A percentile compares a stretch with the other conserved stretches of the same genome.
These are phyloP conservation scores for Nematocida sp. DNA, from an alignment of 371 early-diverging fungal species.

Conservation along the genomic window DNA sequence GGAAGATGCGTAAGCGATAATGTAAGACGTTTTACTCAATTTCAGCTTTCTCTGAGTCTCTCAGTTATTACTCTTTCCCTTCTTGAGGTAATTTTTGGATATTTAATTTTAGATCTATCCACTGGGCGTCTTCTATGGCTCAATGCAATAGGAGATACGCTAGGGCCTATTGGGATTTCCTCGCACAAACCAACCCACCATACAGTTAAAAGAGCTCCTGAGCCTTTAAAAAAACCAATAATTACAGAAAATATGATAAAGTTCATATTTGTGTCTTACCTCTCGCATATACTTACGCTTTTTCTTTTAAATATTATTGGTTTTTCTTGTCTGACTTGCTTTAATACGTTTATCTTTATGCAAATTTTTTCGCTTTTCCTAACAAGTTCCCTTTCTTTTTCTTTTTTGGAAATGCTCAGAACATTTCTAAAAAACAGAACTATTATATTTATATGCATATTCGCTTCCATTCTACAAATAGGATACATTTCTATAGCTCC, in stretches of 20 bases:
- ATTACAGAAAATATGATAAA: slow-evolving; percentile 80
- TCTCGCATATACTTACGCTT: slow-evolving; percentile 73
- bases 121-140: slow-evolving; percentile 80
- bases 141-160: slow-evolving; percentile 75
- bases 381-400: neutral
- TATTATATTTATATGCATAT: too few species aligned
- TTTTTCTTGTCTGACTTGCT: slow-evolving; percentile 72
- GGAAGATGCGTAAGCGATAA: slow-evolving; percentile 84
- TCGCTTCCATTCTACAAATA: too few species aligned
- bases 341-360: slow-evolving; percentile 85
- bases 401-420: neutral
- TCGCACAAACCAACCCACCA: slow-evolving; percentile 74
- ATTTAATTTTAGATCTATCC: slow-evolving; percentile 69
- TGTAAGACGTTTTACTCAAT: slow-evolving; percentile 85
- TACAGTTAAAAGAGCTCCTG: slow-evolving; percentile 74
- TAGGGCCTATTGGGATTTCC: slow-evolving; percentile 78
- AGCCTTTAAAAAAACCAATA: slow-evolving; percentile 73
- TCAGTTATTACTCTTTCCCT: slow-evolving; percentile 73
- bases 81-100: slow-evolving; percentile 68
- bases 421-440: too few species aligned
- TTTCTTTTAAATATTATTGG: slow-evolving; percentile 69
- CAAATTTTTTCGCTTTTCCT: slow-evolving; percentile 76
- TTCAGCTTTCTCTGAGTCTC: slow-evolving; percentile 87
- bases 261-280: slow-evolving; percentile 78
- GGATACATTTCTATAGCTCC: too few species aligned